Base-by-base conservation (phyloP, 2,329 filamentous ascomycete genomes). In the Colletotrichum cereale region DNA sequence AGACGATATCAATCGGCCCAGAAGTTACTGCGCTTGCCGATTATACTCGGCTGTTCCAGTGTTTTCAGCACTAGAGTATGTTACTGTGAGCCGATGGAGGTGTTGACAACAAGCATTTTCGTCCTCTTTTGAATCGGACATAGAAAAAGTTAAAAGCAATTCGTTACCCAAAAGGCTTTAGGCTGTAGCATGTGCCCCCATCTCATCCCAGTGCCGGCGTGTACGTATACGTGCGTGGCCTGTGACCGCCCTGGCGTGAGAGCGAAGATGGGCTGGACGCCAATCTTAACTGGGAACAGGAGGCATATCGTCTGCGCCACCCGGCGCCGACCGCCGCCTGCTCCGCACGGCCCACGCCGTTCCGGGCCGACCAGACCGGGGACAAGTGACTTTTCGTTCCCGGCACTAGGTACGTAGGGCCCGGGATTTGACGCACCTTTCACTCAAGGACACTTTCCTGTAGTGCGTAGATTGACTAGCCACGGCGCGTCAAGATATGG, bases 131-230 rank as follows among this genome's bases (percentile, higher is more conserved):
- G 29, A 36, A 11, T 38, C 40, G 62, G 66, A 47, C 48, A 55
- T 36, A 57, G 40, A 66, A 71, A 62, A 62, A 44, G 26, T n/a
- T 52, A 52, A 67, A 64, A 71, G 50, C 55, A 52, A 48, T 61
- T 62, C 31, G 52, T 60, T 66, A 67, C 47, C 47, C 31, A 10
- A 61, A 36, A 34, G 42, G 18, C 21, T 66, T 60, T 38, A 57
- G 26, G 24, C 61, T 65, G 31, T 18, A 12, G 26, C n/a, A 38
- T 58, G 6, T 26, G 8, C 44, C 42, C 34, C 42, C 16, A 14
- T 34, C 18, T 29, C 11, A n/a, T 36, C n/a, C 12, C 58, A 62
- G 47, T 29, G 10, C n/a, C 58, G 14, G 12, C 21, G 7, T 44
- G 18, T n/a, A n/a, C 12, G 11, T 21, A 3, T 18, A 52, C 50